Base-by-base conservation (phyloP, 1,139 yeast genomes). In the Saccharomyces hybrid region DNA sequence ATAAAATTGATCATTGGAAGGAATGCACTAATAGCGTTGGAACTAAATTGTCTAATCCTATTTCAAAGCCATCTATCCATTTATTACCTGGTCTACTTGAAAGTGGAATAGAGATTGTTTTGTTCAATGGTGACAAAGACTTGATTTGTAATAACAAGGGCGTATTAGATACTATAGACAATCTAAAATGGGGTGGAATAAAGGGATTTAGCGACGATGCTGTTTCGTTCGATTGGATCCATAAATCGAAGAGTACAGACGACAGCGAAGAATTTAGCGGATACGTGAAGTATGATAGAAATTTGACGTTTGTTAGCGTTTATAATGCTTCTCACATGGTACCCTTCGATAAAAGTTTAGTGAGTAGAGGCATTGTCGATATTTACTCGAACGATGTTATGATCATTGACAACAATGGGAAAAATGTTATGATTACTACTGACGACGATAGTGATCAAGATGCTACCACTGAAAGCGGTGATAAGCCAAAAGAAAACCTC, bases 311-410 rank as follows among this genome's bases (percentile, higher is more conserved):
- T 68, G 81, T 88, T 30, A 81, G 83, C 59, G 81, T 91, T 1
- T 82, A 74, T 66, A 82, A 88, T 63, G 81, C 96, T 0, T 85
- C 95, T 4, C 99, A 93, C 68, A 93, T 93, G 99, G 96, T 91
- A 25, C 96, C 99, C 1, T 86, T 82, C 63, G 98, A 93, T 67
- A 72, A 81, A 53, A 88, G 96, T 0, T 81, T 78, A 49, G 76
- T 80, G 32, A 79, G 91, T 7, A 76, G 90, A 61, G 89, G 91
- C 31, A 74, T 93, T 51, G 72, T 86, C 48, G 91, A 86, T 64
- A 67, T 74, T 20, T 60, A 60, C 42, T 47, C 64, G 53, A 59
- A 65, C 34, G 58, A 64, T 42, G 67, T 61, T 5, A 48, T 53
- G 30, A 51, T 61, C 9, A 60, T 55, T 11, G 51, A 56, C 20